Evolutionary conservation across 2,329 filamentous ascomycete species (phyloP).

Genomic region (Nigrospora sphaerica): DNA sequence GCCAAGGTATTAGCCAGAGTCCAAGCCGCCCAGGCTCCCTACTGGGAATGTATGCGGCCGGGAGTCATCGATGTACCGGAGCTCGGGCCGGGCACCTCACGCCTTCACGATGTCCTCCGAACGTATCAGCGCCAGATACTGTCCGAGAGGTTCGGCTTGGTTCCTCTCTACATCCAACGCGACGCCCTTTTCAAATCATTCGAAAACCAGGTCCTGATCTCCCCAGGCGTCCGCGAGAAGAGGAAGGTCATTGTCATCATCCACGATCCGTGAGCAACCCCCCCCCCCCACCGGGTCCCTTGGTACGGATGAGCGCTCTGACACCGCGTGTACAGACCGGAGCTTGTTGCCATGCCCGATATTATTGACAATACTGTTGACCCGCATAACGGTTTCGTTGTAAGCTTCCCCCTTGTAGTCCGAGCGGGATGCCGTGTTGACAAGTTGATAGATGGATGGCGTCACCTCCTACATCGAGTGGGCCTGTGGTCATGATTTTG

Average conservation of each 20-base stretch:
- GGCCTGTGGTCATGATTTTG: constrained; percentile 70
- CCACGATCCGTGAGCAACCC: constrained; percentile 69
- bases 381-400: constrained; percentile 81
- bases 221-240: constrained; percentile 58
- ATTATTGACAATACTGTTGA: constrained; percentile 67
- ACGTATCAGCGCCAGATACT: constrained; percentile 67
- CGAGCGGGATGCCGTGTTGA: constrained; percentile 13
- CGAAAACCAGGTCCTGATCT: constrained; percentile 80
- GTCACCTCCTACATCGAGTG: constrained; percentile 77
- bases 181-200: constrained; percentile 68
- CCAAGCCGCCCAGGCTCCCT: constrained; percentile 55
- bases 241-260: constrained; percentile 76
- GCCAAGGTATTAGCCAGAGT: constrained; percentile 50
- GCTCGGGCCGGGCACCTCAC: constrained; percentile 46
- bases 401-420: constrained; percentile 36
- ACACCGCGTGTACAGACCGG: constrained; percentile 42
- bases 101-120: constrained; percentile 75
- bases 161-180: constrained; percentile 71
- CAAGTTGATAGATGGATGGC: constrained; percentile 61
- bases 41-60: constrained; percentile 85
- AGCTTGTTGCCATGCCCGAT: constrained; percentile 61
- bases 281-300: no score
- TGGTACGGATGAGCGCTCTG: not conserved
- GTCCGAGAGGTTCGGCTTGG: constrained; percentile 68
- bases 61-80: constrained; percentile 49